Evolutionary conservation across 2,329 filamentous ascomycete species (phyloP).

Genomic region (Alternaria burnsii): DNA sequence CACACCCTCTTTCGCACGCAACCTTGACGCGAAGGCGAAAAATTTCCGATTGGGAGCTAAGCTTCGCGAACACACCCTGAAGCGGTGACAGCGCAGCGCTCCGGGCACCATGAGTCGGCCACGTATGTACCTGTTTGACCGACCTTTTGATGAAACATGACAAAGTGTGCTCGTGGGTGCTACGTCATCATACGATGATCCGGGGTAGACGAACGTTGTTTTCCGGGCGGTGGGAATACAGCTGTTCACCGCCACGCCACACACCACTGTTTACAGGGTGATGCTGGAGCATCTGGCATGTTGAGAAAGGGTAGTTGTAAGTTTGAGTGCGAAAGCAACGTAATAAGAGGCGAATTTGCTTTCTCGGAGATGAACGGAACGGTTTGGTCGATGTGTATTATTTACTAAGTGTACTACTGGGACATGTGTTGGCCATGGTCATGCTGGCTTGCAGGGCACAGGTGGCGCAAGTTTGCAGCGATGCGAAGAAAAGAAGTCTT

Average conservation of each 20-base stretch:
- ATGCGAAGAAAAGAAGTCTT: constrained; percentile 22
- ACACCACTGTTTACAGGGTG: constrained; percentile 8
- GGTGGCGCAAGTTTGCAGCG: constrained; percentile 27
- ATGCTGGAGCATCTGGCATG: constrained; percentile 26
- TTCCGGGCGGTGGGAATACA: constrained; percentile 25
- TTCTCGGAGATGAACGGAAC: constrained; percentile 23
- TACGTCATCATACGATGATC: constrained; percentile 41
- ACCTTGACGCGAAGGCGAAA: constrained; percentile 11
- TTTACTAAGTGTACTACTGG: constrained; percentile 16
- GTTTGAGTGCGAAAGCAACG: constrained; percentile 8
- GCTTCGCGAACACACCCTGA: constrained; percentile 1
- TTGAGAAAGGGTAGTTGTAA: constrained; percentile 11
- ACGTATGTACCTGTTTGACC: constrained; percentile 37
- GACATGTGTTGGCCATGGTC: constrained; percentile 8
- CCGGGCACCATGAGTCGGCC: constrained; percentile 28
- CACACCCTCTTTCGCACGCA: constrained; percentile 21
- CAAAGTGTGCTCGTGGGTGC: constrained; percentile 9
- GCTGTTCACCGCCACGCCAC: constrained; percentile 41
- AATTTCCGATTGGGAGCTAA: constrained; percentile 2
- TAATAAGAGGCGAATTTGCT: constrained; percentile 23
- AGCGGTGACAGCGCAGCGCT: constrained; percentile 35
- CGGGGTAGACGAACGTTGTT: constrained; percentile 28
- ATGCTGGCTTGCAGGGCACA: constrained; percentile 23
- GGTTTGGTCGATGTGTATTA: background rate
- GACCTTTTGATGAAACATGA: constrained; percentile 18